Evolutionary conservation across 495 filamentous ascomycete species (phyloP), one percentile per base, ranked within the genome.

Genomic region (Neurospora africana): DNA sequence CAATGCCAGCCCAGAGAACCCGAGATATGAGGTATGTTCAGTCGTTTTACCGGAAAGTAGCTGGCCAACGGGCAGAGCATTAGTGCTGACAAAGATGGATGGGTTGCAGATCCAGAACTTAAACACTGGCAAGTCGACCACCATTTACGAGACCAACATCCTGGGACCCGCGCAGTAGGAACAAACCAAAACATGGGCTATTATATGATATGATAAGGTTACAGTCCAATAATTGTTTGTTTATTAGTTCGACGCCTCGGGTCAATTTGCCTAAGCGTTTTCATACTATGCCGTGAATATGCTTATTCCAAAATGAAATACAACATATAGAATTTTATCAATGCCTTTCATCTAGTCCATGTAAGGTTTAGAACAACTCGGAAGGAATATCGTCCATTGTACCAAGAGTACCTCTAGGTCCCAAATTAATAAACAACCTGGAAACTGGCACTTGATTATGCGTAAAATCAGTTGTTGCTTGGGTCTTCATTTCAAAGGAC

Each of bases 61-160:
- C 33, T 36, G 41, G 19, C 33, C 5, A 40, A 11, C 17, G 58
- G 36, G 37, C 36, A 17, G 17, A 37, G 21, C 39, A 6, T 19
- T 41, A 65, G 23, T 43, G 36, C 68, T 74, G 9, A 74, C 69
- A 15, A 23, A 0, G 23, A 23, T 53, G 44, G 21, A 23, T 53
- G 21, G 21, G 44, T 5, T 67, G 37, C 36, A 84, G 82, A 83
- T 84, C 67, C 70, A 80, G 70, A 84, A 84, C 47, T 72, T 77
- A 36, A 83, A 83, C 73, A 84, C 82, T 0, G 82, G 82, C 35
- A 84, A 83, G 75, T 38, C 74, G 61, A 80, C 80, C 1, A 75
- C 81, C 68, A 71, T 84, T 15, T 81, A 82, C 69, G 82, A 84
- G 76, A 74, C 73, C 69, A 84, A 83, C 73, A 83, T 84, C 30